Conservation (phyloP, 108 stramenopile genomes). For the Ochromonas danica region DNA sequence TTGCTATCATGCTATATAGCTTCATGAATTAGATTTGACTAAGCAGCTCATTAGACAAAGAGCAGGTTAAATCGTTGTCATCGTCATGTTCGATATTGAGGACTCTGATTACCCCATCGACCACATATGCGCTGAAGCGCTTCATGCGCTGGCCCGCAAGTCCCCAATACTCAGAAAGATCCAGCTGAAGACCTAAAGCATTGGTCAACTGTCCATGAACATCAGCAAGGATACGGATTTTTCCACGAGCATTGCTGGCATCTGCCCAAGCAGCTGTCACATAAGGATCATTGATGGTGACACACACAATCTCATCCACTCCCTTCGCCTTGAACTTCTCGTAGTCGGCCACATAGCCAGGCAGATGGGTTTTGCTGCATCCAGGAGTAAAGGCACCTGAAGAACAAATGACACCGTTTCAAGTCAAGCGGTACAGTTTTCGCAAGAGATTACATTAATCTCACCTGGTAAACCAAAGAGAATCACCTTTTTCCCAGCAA, state of each 20-base stretch:
- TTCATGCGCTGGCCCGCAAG: neutral
- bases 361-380: constrained; percentile 76
- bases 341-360: constrained; percentile 74
- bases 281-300: constrained; percentile 79
- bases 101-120: neutral
- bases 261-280: constrained; percentile 65
- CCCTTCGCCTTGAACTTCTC: constrained; percentile 75
- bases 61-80: neutral
- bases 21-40: neutral
- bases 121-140: neutral
- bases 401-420: too few relatives aligned
- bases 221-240: constrained; percentile 26
- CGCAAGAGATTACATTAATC: too few relatives aligned
- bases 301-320: constrained; percentile 73
- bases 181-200: neutral
- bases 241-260: constrained; percentile 6
- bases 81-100: neutral
- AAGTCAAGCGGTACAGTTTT: too few relatives aligned
- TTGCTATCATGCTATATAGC: too few relatives aligned
- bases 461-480: constrained; percentile 86
- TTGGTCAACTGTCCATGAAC: neutral
- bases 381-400: constrained; percentile 83
- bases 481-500: constrained; percentile 69
- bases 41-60: neutral
- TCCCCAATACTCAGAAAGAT: neutral